Percentiles rank a stretch among this genome's conserved stretches.
Conservation (phyloP, 2,329 filamentous ascomycete genomes). For the Ceratocystis smalleyi region DNA sequence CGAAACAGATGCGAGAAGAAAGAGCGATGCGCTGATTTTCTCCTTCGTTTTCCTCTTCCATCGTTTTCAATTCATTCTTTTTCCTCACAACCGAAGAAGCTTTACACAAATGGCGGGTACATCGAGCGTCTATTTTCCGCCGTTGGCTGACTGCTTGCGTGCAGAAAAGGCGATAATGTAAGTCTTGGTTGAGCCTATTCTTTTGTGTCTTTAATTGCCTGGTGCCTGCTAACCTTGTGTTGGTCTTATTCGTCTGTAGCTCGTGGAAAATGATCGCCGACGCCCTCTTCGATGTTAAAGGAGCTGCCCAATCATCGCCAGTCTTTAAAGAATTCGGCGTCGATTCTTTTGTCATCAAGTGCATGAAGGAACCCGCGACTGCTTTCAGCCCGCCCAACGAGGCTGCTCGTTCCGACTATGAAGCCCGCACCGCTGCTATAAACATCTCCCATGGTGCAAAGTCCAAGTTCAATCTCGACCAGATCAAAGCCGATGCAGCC, state of each 20-base stretch:
- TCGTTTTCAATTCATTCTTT: background rate
- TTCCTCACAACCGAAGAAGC: background rate
- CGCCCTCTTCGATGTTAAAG: constrained; percentile 41
- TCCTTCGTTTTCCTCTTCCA: background rate
- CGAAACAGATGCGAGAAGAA: background rate
- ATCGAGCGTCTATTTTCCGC: constrained; percentile 64
- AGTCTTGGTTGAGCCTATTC: constrained; percentile 24
- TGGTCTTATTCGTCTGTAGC: constrained; percentile 24
- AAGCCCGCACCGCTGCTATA: constrained; percentile 75
- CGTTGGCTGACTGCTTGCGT: constrained; percentile 69
- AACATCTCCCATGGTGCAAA: constrained; percentile 56
- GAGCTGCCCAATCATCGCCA: constrained; percentile 36
- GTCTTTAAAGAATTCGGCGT: constrained; percentile 54
- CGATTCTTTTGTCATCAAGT: constrained; percentile 49
- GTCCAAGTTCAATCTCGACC: constrained; percentile 54
- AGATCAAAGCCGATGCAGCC: constrained; percentile 68
- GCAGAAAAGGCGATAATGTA: constrained; percentile 70
- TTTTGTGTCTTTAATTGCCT: background rate
- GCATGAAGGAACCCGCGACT: constrained; percentile 53
- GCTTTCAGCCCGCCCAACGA: constrained; percentile 49
- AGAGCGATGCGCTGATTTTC: constrained; percentile 8
- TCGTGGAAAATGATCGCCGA: constrained; percentile 47
- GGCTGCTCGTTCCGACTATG: constrained; percentile 55
- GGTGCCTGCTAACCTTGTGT: background rate
- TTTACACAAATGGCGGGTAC: constrained; percentile 48